Conservation (phyloP, 495 filamentous ascomycete genomes). For the Trichocladium uniseriatum region DNA sequence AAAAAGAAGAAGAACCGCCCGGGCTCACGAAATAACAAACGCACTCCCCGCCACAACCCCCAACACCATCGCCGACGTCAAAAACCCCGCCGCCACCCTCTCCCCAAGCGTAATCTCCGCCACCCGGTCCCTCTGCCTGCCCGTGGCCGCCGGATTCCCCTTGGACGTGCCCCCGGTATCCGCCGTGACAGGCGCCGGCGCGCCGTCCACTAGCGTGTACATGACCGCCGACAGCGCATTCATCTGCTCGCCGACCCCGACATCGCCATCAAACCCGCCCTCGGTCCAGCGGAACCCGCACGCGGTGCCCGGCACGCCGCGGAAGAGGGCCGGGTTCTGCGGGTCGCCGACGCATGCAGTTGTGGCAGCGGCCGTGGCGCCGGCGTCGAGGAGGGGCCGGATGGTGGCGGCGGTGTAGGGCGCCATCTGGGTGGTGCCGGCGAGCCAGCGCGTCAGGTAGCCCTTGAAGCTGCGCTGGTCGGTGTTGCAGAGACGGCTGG, state of each 20-base stretch:
- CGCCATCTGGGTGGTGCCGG: conserved; percentile 54
- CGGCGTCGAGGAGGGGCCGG: conserved; percentile 46
- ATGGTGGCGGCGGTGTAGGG: conserved; percentile 51
- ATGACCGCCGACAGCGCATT: conserved; percentile 59
- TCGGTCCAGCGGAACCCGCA: conserved; percentile 45
- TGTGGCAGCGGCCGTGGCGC: conserved; percentile 54
- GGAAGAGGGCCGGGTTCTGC: conserved; percentile 36
- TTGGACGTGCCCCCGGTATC: conserved; percentile 56
- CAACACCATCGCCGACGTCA: conserved; percentile 50
- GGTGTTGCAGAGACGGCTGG: conserved; percentile 51
- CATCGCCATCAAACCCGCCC: conserved; percentile 29
- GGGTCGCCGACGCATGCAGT: conserved; percentile 51
- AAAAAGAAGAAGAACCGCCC: background rate
- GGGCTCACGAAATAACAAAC: conserved; percentile 33
- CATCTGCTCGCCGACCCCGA: conserved; percentile 65
- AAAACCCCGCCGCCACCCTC: conserved; percentile 53
- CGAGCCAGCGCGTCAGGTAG: conserved; percentile 62
- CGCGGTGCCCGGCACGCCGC: conserved; percentile 41
- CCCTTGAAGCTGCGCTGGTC: conserved; percentile 72
- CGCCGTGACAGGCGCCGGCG: conserved; percentile 44
- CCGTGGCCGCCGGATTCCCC: conserved; percentile 53
- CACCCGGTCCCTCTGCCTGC: conserved; percentile 19
- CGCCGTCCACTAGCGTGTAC: conserved; percentile 45
- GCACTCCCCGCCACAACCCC: conserved; percentile 41
- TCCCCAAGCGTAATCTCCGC: conserved; percentile 46